A percentile compares a stretch with the other conserved stretches of the same genome.
Conservation (phyloP, 371 early-diverging fungal species). For the Batkoa obscura region DNA sequence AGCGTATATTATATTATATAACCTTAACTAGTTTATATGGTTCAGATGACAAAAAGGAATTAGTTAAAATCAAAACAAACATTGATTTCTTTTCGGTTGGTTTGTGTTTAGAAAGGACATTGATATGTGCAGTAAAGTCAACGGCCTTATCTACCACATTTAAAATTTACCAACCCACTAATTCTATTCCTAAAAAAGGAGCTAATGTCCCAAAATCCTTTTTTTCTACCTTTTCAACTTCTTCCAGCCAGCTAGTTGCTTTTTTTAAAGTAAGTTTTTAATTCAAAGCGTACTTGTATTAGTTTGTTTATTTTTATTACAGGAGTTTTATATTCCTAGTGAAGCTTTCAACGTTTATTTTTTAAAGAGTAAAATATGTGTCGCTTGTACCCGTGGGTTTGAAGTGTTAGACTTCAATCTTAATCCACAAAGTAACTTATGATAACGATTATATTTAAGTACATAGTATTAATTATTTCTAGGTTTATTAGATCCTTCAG, state of each 20-base stretch:
- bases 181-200: neutral
- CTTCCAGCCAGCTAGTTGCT: slow-evolving; percentile 26
- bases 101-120: slow-evolving; percentile 35
- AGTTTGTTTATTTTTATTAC: slow-evolving; percentile 19
- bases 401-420: slow-evolving; percentile 76
- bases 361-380: slow-evolving; percentile 55
- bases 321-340: slow-evolving; percentile 79
- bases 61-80: slow-evolving; percentile 12
- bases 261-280: slow-evolving; percentile 16
- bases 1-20: no score
- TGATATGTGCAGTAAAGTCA: slow-evolving; percentile 55
- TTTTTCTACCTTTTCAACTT: slow-evolving; percentile 15
- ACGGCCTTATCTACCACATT: slow-evolving; percentile 41
- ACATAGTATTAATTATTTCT: neutral
- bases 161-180: slow-evolving; percentile 39
- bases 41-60: slow-evolving; percentile 1
- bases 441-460: no score
- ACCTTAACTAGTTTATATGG: no score
- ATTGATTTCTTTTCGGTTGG: slow-evolving; percentile 72
- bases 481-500: slow-evolving; percentile 52
- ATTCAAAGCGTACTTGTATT: slow-evolving; percentile 18
- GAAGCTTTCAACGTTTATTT: slow-evolving; percentile 62
- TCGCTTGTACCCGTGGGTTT: slow-evolving; percentile 77
- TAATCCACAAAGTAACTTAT: slow-evolving; percentile 28
- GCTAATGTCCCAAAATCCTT: neutral